Base-by-base conservation (phyloP, 108 stramenopile species). In the Skeletonema grethae region DNA sequence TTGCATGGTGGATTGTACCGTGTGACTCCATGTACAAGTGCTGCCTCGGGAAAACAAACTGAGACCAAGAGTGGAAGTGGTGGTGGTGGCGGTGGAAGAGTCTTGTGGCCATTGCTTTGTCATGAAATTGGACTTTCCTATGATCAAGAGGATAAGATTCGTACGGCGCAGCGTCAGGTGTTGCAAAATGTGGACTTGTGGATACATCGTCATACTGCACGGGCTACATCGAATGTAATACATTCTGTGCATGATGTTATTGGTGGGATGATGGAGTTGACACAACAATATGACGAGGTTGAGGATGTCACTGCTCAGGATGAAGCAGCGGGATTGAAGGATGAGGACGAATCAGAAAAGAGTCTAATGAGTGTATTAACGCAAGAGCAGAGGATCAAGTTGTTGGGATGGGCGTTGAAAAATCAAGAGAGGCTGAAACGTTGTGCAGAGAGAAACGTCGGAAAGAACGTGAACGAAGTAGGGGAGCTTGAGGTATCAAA, bases 101-200 rank as follows among this genome's bases (percentile, higher is more conserved):
- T 53, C 0, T 16, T 98, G 89, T 98, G 97, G 97, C 94, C 95
- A 7, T 72, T 96, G 25, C 60, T 98, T 7, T 97, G 97, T 71
- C 82, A 94, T 41, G 97, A 98, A 84, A 82, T 97, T 63, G 84
- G 88, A 25, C 72, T 98, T 7, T 91, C 90, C 8, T 95, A 94
- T 60, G 96, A 96, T 32, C 97, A 97, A 67, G 96, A 98, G 69
- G 97, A 96, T 67, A 83, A 85, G 60, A 79, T 96, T 8, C 88
- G 95, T 29, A 67, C 39, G 3, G 82, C 81, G 53, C 94, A 97
- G 65, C 68, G 88, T 53, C 69, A 75, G 9, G 67, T 87, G 13
- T 50, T 95, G 57, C 78, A 82, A 28, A 73, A 84, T 34, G 63
- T 66, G 9, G 68, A 70, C 30, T 65, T 86, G 24, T 95, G 94